Evolutionary conservation across 2,329 filamentous ascomycete species (phyloP), one percentile per base, ranked within the genome.

Genomic region (Calonectria pteridis): DNA sequence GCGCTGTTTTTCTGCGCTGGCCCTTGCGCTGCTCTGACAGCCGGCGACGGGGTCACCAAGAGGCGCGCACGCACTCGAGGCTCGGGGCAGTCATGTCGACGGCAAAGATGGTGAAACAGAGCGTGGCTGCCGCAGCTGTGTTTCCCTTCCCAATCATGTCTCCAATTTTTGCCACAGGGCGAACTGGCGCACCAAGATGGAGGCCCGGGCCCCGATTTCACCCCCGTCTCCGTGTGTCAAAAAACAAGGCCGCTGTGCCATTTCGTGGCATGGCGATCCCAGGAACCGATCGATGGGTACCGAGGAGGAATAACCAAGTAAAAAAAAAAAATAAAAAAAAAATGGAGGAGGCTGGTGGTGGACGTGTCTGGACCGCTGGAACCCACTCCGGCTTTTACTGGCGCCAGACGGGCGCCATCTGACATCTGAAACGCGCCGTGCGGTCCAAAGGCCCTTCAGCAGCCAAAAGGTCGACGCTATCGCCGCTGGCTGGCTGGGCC

Each of bases 351-450:
- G 65, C 49, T 71, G 64, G 74, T 77, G 20, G n/a, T 46, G 43
- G 43, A 13, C 13, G 74, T 77, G 74, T 59, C 63, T 70, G 26
- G 50, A 37, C 43, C 31, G 23, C 37, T 49, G 31, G 29, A 51
- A 16, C 23, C 35, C 23, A 37, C 33, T 28, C 35, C 55, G 55
- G 55, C 9, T 23, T 62, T 35, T 20, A 18, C 33, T 70, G 43
- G 51, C 50, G 66, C 55, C 50, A 67, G 63, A 53, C 62, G 75
- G 77, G 63, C 77, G 73, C 77, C 67, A 78, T 78, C 76, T 75
- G 51, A 63, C 40, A 78, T 71, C 76, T 80, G 78, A 80, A 80
- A 80, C 78, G 72, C 76, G 73, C 76, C 73, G 77, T 72, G 68
- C 67, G 53, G 40, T 26, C 18, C 46, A 51, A 67, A 67, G 43